Percentiles rank a stretch among this genome's conserved stretches.
phyloP scores from a whole-genome alignment of 345 rosid genomes.

The Euclidium syriacum region DNA sequence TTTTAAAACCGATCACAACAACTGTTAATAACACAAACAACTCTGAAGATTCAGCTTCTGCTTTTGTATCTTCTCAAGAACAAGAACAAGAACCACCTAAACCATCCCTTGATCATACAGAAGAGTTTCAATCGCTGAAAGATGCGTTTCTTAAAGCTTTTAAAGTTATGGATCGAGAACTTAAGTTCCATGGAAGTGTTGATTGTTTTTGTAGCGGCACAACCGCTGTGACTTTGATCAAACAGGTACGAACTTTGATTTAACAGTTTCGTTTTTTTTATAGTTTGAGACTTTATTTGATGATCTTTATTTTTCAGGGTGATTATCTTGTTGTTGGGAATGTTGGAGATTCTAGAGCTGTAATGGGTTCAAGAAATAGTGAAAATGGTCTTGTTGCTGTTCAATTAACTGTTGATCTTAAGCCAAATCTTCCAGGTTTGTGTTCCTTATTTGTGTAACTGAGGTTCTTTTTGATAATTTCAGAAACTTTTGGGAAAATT shows the following conservation, averaged over 20 bases:
- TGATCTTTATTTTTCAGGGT: conserved; percentile 45
- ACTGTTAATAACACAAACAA: conserved; percentile 41
- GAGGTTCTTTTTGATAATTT: too few species aligned
- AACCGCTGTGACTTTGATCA: conserved; percentile 90
- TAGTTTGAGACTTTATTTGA: not conserved
- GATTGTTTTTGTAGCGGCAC: conserved; percentile 98
- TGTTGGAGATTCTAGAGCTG: conserved; percentile 96
- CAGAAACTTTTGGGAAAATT: too few species aligned
- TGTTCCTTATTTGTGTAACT: too few species aligned
- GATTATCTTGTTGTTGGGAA: conserved; percentile 71
- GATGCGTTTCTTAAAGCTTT: conserved; percentile 89
- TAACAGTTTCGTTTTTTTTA: too few species aligned
- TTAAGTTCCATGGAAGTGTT: conserved; percentile 58
- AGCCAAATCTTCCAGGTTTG: conserved; percentile 93
- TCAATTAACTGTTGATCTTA: conserved; percentile 96
- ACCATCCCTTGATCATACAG: conserved; percentile 41
- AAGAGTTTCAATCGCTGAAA: conserved; percentile 55
- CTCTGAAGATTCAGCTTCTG: conserved; percentile 43
- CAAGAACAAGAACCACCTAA: conserved; percentile 69
- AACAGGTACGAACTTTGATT: too few species aligned
- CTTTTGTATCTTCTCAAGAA: conserved; percentile 56
- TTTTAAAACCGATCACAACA: conserved; percentile 37
- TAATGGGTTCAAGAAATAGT: conserved; percentile 67
- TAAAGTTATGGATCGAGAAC: conserved; percentile 92
- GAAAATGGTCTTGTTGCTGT: conserved; percentile 68